These are phyloP conservation scores for Ophiosphaerella herpotricha DNA, from an alignment of 2,329 filamentous ascomycete species.

Conservation along the genomic window DNA sequence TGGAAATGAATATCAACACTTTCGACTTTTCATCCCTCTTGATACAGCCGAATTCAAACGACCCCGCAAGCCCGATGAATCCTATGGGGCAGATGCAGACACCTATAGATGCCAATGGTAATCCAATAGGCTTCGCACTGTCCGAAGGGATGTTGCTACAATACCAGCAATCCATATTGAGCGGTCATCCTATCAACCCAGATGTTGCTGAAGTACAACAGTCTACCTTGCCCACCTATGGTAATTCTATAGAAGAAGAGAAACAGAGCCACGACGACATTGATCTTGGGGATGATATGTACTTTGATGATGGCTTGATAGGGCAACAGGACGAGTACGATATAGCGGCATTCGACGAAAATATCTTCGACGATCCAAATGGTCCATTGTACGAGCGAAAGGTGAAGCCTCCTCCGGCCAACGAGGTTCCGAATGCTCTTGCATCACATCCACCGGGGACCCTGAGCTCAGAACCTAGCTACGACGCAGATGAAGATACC, in stretches of 20 bases:
- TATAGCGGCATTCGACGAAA: constrained; percentile 69
- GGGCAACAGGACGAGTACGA: constrained; percentile 58
- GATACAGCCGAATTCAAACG: constrained; percentile 22
- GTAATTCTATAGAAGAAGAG: constrained; percentile 9
- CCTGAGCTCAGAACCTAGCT: constrained; percentile 28
- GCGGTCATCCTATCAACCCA: background rate
- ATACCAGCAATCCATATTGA: background rate
- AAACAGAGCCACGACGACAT: constrained; percentile 10
- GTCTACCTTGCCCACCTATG: background rate
- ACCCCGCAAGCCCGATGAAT: constrained; percentile 27
- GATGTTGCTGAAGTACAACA: too few species aligned
- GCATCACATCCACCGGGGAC: constrained; percentile 21
- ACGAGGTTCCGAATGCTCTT: constrained; percentile 18
- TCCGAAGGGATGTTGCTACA: constrained; percentile 32
- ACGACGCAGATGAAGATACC: constrained; percentile 42
- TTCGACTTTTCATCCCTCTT: constrained; percentile 43
- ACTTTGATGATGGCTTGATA: constrained; percentile 69
- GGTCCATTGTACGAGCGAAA: constrained; percentile 56
- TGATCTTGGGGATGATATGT: constrained; percentile 61
- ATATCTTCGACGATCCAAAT: constrained; percentile 67
- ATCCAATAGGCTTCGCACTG: constrained; percentile 40
- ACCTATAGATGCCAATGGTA: constrained; percentile 36
- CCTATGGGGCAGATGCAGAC: constrained; percentile 30
- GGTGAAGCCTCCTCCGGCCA: constrained; percentile 24
- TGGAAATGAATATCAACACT: constrained; percentile 33